Evolutionary conservation across 2,329 filamentous ascomycete species (phyloP), one percentile per base, ranked within the genome.

Genomic region (Cordyceps tenuipes): DNA sequence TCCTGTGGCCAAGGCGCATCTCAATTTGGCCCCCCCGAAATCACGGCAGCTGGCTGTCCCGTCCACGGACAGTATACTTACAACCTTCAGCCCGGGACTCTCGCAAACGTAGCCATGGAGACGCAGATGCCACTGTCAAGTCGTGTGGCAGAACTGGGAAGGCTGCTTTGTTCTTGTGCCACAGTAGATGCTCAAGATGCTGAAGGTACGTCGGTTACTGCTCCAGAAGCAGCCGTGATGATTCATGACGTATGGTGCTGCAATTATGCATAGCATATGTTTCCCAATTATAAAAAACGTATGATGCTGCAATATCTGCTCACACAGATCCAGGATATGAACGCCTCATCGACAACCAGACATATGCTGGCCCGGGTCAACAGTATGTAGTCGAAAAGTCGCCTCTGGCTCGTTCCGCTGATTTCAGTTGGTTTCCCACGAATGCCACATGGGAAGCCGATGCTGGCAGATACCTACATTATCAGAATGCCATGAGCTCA

Each of bases 341-440:
- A 15, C 59, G 46, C 29, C 51, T 61, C 17, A 34, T n/a, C n/a
- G 53, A 51, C 15, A 12, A 29, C 10, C 44, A 61, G 43, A 13
- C 31, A 9, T 21, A 44, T 15, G 26, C 49, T 46, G 31, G 29
- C 21, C 26, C 52, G 44, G 41, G 36, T 41, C 59, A 51, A 26
- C 52, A 56, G 47, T 61, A 61, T 46, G 52, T 51, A 51, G 51
- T 53, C n/a, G 52, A 61, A 51, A 61, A 52, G 47, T n/a, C n/a
- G 17, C 39, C 53, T 23, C 34, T 52, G 49, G 49, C 41, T 43
- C 49, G 21, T 41, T n/a, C 57, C 29, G 47, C 57, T 54, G 43
- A 59, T 48, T 41, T 31, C 29, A 31, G 10, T 48, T 36, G 5
- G 39, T 41, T 53, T 29, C 49, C 49, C 39, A n/a, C 48, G 36